Percentiles rank a stretch among this genome's conserved stretches.
phyloP scores from a whole-genome alignment of 1,139 yeast genomes.

The Lodderomyces theae region DNA sequence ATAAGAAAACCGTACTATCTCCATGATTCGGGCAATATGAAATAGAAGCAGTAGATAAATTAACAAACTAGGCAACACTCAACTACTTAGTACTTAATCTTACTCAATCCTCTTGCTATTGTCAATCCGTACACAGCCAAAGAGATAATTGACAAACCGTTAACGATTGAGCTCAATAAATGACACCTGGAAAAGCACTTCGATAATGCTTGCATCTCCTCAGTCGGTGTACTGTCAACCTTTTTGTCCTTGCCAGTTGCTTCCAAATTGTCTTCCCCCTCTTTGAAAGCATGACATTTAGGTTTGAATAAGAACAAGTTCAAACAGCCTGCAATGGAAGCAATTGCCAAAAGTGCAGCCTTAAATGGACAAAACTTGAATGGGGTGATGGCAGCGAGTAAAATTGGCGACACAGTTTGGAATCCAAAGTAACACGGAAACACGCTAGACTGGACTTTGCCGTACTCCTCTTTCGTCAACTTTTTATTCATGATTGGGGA shows the following conservation, averaged over 20 bases:
- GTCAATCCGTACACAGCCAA: constrained; percentile 67
- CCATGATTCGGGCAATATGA: too few species aligned
- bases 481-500: constrained; percentile 82
- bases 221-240: constrained; percentile 46
- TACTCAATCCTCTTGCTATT: constrained; percentile 12
- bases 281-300: constrained; percentile 56
- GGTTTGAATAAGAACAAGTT: constrained; percentile 71
- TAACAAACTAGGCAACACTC: not conserved
- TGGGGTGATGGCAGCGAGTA: constrained; percentile 73
- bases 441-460: constrained; percentile 67
- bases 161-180: constrained; percentile 67
- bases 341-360: constrained; percentile 48
- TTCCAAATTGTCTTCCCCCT: constrained; percentile 50
- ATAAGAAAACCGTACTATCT: too few species aligned
- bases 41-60: not conserved
- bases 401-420: constrained; percentile 66
- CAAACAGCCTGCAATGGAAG: constrained; percentile 60
- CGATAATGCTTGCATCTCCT: constrained; percentile 52
- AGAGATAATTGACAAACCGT: constrained; percentile 57
- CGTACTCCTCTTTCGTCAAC: constrained; percentile 74
- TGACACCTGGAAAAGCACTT: constrained; percentile 72
- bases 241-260: constrained; percentile 34
- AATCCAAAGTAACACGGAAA: constrained; percentile 81
- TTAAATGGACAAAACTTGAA: constrained; percentile 49
- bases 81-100: not conserved